Evolutionary conservation across 192 early-diverging fungal genomes (phyloP), one percentile per base, ranked within the genome.

Genomic region (Linderina pennispora): DNA sequence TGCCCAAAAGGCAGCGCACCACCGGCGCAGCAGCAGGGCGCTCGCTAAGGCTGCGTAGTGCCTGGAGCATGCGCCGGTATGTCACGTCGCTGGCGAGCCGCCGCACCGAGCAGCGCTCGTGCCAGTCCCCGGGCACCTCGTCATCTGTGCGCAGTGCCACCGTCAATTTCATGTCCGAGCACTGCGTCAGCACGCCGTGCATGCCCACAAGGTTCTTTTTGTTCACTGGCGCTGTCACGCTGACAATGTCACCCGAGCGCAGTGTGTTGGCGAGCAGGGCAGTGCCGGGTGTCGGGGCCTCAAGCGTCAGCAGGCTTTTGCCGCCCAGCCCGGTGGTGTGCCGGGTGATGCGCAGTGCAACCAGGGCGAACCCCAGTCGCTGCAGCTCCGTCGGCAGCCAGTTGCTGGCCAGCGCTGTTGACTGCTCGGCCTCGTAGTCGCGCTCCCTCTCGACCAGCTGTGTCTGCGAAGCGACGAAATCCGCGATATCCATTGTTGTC

Each of bases 261-360:
- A 87, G 50, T 31, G 70, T 62, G 40, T 83, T 80, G 0, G 80
- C 36, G 2, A 82, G 82, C n/a, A 88, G 65, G 7, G 59, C 45
- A 1, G 70, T 74, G n/a, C 70, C 75, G 3, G 73, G 66, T 2
- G 77, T 64, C 0, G 75, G 65, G 0, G 84, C 70, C 26, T 87
- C 85, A 8, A 83, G 53, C n/a, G 83, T 82, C 17, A 87, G 55
- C 41, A 84, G 48, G 36, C 71, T 81, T 46, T 78, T 77, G 15
- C 86, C 86, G 20, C 86, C 86, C 8, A 84, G 55, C 14, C 83
- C 87, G 0, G 82, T 82, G 41, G 80, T 76, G 53, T 78, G 77
- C 7, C 61, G 58, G 16, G 75, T 75, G 16, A 86, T 74, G 11
- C 68, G 77, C 19, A 87, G 56, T 2, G 75, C 78, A 3, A 80